Conservation (phyloP, 2,329 filamentous ascomycete genomes). For the Sarocladium oryzae region DNA sequence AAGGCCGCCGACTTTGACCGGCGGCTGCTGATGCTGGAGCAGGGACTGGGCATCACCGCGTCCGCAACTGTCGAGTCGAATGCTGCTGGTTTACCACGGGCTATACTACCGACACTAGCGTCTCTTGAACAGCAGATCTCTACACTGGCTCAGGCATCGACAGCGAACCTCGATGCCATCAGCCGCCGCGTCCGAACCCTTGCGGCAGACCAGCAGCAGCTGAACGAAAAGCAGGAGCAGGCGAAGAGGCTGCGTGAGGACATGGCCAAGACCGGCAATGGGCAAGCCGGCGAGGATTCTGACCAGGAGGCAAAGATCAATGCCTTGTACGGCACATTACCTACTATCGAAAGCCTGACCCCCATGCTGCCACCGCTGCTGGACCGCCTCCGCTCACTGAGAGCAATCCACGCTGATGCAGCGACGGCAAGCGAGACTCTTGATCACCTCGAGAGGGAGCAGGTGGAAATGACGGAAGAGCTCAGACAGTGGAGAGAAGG, state of each 20-base stretch:
- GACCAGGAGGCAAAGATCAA: slow-evolving; percentile 86
- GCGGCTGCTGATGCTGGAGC: slow-evolving; percentile 72
- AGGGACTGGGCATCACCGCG: slow-evolving; percentile 70
- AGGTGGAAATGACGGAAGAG: slow-evolving; percentile 76
- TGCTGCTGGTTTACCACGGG: slow-evolving; percentile 49
- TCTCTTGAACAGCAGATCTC: slow-evolving; percentile 74
- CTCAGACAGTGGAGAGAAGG: slow-evolving; percentile 82
- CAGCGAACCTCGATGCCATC: slow-evolving; percentile 65
- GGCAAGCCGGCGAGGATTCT: slow-evolving; percentile 41
- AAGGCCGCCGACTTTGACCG: slow-evolving; percentile 85
- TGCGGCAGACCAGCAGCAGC: slow-evolving; percentile 63
- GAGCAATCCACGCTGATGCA: slow-evolving; percentile 80
- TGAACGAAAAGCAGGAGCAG: slow-evolving; percentile 58
- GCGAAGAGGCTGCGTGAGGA: slow-evolving; percentile 57
- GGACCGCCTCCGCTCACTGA: slow-evolving; percentile 76
- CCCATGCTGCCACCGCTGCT: slow-evolving; percentile 81
- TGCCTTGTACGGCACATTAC: slow-evolving; percentile 79
- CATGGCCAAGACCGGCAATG: slow-evolving; percentile 40
- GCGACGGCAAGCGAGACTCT: slow-evolving; percentile 74
- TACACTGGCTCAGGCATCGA: slow-evolving; percentile 66
- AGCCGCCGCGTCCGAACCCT: slow-evolving; percentile 64
- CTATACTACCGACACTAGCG: slow-evolving; percentile 77
- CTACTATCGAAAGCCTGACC: slow-evolving; percentile 79
- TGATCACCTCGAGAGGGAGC: slow-evolving; percentile 68
- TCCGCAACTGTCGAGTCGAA: slow-evolving; percentile 58